phyloP scores from a whole-genome alignment of 2,329 filamentous ascomycete species.

The Trichoderma brevicompactum region DNA sequence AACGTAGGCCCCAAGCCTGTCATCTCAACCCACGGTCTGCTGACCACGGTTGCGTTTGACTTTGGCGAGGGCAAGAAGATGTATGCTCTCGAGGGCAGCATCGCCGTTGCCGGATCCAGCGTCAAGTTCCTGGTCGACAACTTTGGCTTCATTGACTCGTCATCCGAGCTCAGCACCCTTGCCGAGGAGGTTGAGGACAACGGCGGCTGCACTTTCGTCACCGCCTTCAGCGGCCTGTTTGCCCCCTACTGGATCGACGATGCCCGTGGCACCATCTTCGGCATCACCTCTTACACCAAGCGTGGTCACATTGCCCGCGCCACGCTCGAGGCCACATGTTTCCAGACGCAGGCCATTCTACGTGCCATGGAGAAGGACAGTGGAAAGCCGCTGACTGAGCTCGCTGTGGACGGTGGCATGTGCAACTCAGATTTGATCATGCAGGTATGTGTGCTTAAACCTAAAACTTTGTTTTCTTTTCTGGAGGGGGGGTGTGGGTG shows the following conservation, averaged over 20 bases:
- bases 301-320: constrained; percentile 78
- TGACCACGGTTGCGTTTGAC: constrained; percentile 79
- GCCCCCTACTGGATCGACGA: constrained; percentile 87
- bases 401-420: constrained; percentile 87
- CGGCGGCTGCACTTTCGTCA: constrained; percentile 77
- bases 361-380: constrained; percentile 82
- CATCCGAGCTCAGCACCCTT: constrained; percentile 51
- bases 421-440: constrained; percentile 79
- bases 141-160: constrained; percentile 57
- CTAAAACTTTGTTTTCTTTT: no score
- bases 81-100: constrained; percentile 77
- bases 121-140: constrained; percentile 70
- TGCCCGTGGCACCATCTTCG: constrained; percentile 78
- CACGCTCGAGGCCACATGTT: constrained; percentile 80
- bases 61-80: constrained; percentile 69
- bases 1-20: constrained; percentile 81
- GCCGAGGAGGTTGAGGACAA: constrained; percentile 64
- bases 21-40: constrained; percentile 74
- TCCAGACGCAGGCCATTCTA: constrained; percentile 81
- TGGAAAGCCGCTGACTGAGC: constrained; percentile 69
- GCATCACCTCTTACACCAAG: constrained; percentile 77
- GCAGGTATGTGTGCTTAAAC: constrained; percentile 52
- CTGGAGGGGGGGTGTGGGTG: neutral
- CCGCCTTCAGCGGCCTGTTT: constrained; percentile 79
- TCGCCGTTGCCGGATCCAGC: constrained; percentile 76